Conservation (phyloP, 352 stramenopile genomes). For the Phytophthora cryptogea region DNA sequence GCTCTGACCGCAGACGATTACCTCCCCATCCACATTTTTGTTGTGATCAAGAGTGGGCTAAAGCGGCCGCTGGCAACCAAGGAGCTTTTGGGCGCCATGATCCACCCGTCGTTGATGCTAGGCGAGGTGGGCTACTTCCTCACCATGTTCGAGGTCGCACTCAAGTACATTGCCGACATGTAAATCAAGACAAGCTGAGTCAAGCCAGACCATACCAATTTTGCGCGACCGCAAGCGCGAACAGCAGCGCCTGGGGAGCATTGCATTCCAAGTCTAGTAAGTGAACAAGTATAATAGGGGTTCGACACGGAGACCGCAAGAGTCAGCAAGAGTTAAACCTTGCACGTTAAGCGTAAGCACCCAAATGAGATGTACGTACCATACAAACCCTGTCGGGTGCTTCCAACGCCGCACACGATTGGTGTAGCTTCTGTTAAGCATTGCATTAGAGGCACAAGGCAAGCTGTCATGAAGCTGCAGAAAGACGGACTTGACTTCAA, state of each 20-base stretch:
- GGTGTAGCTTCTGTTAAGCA: too few species aligned
- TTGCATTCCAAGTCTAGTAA: slow-evolving; percentile 38
- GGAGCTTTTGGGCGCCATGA: slow-evolving; percentile 80
- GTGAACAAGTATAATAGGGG: slow-evolving; percentile 45
- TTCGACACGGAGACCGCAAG: slow-evolving; percentile 20
- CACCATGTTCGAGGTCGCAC: slow-evolving; percentile 87
- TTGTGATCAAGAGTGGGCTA: slow-evolving; percentile 79
- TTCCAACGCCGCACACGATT: too few species aligned
- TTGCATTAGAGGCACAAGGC: too few species aligned
- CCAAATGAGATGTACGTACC: slow-evolving; percentile 20
- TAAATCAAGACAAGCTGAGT: slow-evolving; percentile 41
- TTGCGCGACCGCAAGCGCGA: slow-evolving; percentile 24
- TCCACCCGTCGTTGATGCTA: slow-evolving; percentile 83
- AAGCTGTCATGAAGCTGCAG: too few species aligned
- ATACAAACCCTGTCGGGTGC: background rate
- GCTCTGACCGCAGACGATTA: slow-evolving; percentile 83
- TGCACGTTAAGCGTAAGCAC: slow-evolving; percentile 32
- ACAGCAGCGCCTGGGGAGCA: slow-evolving; percentile 13
- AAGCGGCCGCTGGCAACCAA: slow-evolving; percentile 76
- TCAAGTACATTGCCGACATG: slow-evolving; percentile 89
- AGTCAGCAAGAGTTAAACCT: slow-evolving; percentile 19
- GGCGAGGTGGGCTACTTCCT: slow-evolving; percentile 87
- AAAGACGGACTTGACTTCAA: too few species aligned
- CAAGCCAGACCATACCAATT: slow-evolving; percentile 23
- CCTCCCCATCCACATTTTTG: slow-evolving; percentile 87